phyloP scores from a whole-genome alignment of 495 filamentous ascomycete species.

The Penicillium cataractarum region DNA sequence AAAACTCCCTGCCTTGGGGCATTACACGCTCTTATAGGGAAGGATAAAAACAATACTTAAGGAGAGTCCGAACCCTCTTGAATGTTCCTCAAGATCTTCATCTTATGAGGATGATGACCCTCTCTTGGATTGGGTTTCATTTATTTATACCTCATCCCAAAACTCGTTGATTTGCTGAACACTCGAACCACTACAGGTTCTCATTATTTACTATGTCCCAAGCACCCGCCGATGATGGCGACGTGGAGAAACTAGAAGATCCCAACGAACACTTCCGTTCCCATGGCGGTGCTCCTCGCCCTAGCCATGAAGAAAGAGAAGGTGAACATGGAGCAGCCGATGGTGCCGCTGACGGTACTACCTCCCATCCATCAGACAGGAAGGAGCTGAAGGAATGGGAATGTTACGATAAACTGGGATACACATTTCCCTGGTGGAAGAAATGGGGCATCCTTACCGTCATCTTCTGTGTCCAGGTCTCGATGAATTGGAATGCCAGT shows the following conservation, averaged over 20 bases:
- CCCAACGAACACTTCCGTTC: constrained; percentile 18
- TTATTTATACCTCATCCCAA: constrained; percentile 8
- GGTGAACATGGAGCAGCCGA: constrained; percentile 27
- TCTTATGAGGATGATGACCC: constrained; percentile 1
- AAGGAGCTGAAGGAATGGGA: constrained; percentile 64
- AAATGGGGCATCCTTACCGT: constrained; percentile 77
- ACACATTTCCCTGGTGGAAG: constrained; percentile 63
- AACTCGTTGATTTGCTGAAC: not conserved
- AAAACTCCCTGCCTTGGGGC: no score
- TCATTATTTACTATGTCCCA: constrained; percentile 16
- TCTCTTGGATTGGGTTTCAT: constrained; percentile 1
- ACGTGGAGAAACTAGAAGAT: constrained; percentile 33
- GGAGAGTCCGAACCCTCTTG: not conserved
- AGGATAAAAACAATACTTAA: not conserved
- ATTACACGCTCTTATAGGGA: no score
- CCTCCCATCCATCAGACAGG: constrained; percentile 37
- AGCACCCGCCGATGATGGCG: constrained; percentile 1
- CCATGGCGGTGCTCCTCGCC: constrained; percentile 15
- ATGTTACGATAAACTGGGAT: constrained; percentile 67
- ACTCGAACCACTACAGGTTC: not conserved
- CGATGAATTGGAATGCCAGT: constrained; percentile 85
- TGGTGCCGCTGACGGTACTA: constrained; percentile 51
- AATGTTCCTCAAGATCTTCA: not conserved
- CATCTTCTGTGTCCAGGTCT: constrained; percentile 75
- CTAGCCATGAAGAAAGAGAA: constrained; percentile 18